phyloP scores from a whole-genome alignment of 2,329 filamentous ascomycete genomes.

The Colletotrichum sp. region DNA sequence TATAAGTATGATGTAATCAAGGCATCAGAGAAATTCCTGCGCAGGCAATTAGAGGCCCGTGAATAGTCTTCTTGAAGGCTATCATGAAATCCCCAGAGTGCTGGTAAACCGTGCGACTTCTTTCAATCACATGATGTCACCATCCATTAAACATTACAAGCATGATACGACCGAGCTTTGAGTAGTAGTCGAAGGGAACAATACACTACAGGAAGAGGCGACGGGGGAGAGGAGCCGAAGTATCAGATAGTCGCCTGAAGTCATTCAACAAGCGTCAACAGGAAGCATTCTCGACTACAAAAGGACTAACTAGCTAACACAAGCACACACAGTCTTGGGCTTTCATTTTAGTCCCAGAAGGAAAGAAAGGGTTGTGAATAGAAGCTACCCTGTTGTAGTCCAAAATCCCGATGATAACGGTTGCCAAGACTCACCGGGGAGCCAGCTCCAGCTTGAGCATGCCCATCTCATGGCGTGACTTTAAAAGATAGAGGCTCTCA shows the following conservation, averaged over 20 bases:
- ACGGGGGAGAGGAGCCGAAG: neutral
- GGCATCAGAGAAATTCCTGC: neutral
- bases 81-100: neutral
- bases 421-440: neutral
- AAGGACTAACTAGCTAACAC: neutral
- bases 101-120: fast-evolving
- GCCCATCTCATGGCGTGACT: neutral
- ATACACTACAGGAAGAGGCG: neutral
- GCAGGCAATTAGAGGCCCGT: too few relatives aligned
- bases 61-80: too few relatives aligned
- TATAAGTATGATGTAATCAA: neutral
- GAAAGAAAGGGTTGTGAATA: neutral
- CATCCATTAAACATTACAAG: fast-evolving
- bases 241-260: neutral
- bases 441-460: neutral
- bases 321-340: neutral
- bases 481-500: neutral
- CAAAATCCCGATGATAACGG: neutral
- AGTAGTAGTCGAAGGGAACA: fast-evolving
- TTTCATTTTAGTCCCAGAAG: too few relatives aligned
- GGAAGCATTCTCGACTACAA: neutral
- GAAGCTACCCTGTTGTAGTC: neutral
- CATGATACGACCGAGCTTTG: fast-evolving
- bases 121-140: neutral
- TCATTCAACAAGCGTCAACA: fast-evolving